phyloP scores from a whole-genome alignment of 2,329 filamentous ascomycete species.

The Phialophora verrucosa region DNA sequence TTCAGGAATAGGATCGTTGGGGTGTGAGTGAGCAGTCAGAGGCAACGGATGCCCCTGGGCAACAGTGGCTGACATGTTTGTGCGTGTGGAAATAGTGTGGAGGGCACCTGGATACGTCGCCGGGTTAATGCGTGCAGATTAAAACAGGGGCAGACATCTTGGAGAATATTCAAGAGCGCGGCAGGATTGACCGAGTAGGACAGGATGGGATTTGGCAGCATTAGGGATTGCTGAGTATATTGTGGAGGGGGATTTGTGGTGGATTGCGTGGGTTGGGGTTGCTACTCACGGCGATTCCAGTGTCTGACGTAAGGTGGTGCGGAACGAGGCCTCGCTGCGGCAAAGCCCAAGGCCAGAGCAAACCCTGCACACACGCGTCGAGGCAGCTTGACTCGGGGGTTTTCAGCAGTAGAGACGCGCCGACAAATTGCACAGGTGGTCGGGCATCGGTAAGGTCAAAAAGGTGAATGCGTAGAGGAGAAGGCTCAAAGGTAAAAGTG shows the following conservation, averaged over 20 bases:
- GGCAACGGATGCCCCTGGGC: constrained; percentile 31
- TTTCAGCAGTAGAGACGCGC: not conserved
- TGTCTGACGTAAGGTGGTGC: constrained; percentile 37
- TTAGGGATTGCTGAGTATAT: constrained; percentile 29
- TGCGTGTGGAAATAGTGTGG: constrained; percentile 2
- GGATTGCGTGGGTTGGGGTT: constrained; percentile 7
- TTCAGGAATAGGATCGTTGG: constrained; percentile 55
- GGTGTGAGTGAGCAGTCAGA: constrained; percentile 51
- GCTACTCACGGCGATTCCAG: constrained; percentile 22
- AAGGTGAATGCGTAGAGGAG: not conserved
- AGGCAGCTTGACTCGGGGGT: constrained; percentile 19
- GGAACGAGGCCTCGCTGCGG: constrained; percentile 22
- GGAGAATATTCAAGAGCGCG: constrained; percentile 1
- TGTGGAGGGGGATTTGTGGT: not conserved
- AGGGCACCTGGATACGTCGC: not conserved
- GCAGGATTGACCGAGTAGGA: not conserved
- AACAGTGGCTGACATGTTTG: constrained; percentile 21
- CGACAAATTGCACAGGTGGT: not conserved
- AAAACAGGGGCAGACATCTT: constrained; percentile 4
- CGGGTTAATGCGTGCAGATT: not conserved
- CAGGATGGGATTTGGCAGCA: constrained; percentile 29
- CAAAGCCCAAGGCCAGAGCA: constrained; percentile 7
- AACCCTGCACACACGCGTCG: constrained; percentile 10
- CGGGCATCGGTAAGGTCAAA: not conserved
- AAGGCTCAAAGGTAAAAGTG: not conserved